These are phyloP conservation scores for Theobroma cacao DNA, from an alignment of 345 rosid species.

Conservation along the genomic window DNA sequence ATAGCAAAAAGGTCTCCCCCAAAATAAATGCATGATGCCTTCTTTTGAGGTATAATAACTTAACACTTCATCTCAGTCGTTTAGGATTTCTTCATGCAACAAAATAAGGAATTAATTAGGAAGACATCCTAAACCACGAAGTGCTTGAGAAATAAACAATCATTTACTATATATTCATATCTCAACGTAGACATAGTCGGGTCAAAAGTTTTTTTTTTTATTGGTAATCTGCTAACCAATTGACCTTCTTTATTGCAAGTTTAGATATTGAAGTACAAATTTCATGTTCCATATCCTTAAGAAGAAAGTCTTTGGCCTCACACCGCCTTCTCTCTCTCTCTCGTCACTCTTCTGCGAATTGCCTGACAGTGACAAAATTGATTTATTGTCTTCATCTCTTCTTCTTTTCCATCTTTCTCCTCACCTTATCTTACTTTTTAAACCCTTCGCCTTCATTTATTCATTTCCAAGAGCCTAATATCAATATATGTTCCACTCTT, in stretches of 20 bases:
- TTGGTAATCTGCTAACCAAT: too few species aligned
- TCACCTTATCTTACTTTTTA: neutral
- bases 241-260: neutral
- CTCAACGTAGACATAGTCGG: too few species aligned
- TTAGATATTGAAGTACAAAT: neutral
- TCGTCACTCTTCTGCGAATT: slow-evolving; percentile 21
- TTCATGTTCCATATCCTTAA: neutral
- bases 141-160: too few species aligned
- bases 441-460: neutral
- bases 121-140: too few species aligned
- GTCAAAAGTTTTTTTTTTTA: too few species aligned
- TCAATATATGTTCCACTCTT: neutral
- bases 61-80: too few species aligned
- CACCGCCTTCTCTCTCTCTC: slow-evolving; percentile 15
- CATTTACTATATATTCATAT: too few species aligned
- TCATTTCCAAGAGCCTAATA: neutral
- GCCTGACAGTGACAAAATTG: slow-evolving; percentile 33
- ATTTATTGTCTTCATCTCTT: neutral
- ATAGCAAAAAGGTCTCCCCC: neutral
- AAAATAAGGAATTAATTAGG: too few species aligned
- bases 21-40: neutral
- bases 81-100: too few species aligned
- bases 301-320: neutral
- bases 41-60: too few species aligned
- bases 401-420: neutral